phyloP scores from a whole-genome alignment of 83 land plant species.

The Picea abies region DNA sequence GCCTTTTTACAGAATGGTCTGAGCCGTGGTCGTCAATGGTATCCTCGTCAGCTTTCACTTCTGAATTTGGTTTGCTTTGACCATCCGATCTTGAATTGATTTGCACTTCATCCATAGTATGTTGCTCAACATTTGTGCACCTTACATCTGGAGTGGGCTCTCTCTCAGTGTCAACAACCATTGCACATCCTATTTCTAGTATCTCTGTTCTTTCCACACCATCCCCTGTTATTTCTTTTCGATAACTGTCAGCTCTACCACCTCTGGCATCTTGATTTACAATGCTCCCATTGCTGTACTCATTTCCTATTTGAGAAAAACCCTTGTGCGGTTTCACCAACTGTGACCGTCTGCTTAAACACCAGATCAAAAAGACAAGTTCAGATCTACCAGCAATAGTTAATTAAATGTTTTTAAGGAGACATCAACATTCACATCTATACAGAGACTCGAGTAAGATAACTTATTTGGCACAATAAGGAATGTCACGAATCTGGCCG shows the following conservation, averaged over 20 bases:
- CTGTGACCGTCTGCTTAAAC: slow-evolving; percentile 2
- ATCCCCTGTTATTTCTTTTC: slow-evolving; percentile 28
- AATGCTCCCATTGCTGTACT: slow-evolving; percentile 5
- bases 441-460: no score
- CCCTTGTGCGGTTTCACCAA: slow-evolving; percentile 25
- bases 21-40: no score
- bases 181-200: slow-evolving; percentile 7
- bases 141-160: slow-evolving; percentile 11
- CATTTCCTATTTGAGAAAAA: slow-evolving; percentile 21
- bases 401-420: not conserved
- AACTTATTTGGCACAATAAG: no score
- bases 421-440: not conserved
- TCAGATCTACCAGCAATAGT: not conserved
- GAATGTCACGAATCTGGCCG: no score
- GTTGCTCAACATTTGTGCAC: no score
- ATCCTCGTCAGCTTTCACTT: no score
- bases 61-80: no score
- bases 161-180: slow-evolving; percentile 21
- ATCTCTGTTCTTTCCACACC: slow-evolving; percentile 30
- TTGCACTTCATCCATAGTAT: no score
- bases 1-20: no score
- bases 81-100: no score
- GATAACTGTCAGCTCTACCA: slow-evolving; percentile 14
- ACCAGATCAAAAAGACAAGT: not conserved
- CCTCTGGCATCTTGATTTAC: slow-evolving; percentile 21